phyloP scores from a whole-genome alignment of 345 rosid genomes.

The Hypericum androsaemum region DNA sequence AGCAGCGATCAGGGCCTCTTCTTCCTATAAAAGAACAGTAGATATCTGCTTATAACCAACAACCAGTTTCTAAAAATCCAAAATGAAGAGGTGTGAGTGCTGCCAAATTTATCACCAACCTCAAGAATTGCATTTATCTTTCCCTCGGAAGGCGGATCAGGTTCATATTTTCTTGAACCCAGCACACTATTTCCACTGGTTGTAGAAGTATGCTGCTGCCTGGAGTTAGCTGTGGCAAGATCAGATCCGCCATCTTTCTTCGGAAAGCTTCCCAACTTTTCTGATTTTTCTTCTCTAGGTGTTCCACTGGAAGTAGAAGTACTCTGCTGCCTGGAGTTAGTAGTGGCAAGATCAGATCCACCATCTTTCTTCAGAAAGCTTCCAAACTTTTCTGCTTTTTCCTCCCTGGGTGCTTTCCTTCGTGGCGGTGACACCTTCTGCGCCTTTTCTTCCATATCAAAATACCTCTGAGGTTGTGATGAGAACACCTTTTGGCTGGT shows the following conservation, averaged over 20 bases:
- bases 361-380: slow-evolving; percentile 46
- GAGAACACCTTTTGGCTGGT: slow-evolving; percentile 38
- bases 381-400: slow-evolving; percentile 51
- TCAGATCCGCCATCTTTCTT: slow-evolving; percentile 53
- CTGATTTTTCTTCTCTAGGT: slow-evolving; percentile 59
- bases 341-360: slow-evolving; percentile 34
- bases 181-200: slow-evolving; percentile 28
- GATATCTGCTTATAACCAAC: neutral
- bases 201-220: slow-evolving; percentile 31
- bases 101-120: slow-evolving; percentile 31
- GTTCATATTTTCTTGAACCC: slow-evolving; percentile 35
- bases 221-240: slow-evolving; percentile 28
- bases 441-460: slow-evolving; percentile 65
- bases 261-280: slow-evolving; percentile 40
- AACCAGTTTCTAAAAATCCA: neutral
- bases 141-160: slow-evolving; percentile 50
- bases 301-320: slow-evolving; percentile 28
- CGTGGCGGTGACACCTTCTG: slow-evolving; percentile 76
- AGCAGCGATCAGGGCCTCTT: slow-evolving; percentile 81
- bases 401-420: slow-evolving; percentile 66
- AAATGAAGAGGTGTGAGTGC: neutral
- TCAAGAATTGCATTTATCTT: slow-evolving; percentile 73
- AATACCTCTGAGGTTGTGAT: slow-evolving; percentile 39
- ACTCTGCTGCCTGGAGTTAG: slow-evolving; percentile 35
- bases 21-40: slow-evolving; percentile 47